phyloP scores from a whole-genome alignment of 108 stramenopile genomes.

The Cyclotella choctawhatcheeana region DNA sequence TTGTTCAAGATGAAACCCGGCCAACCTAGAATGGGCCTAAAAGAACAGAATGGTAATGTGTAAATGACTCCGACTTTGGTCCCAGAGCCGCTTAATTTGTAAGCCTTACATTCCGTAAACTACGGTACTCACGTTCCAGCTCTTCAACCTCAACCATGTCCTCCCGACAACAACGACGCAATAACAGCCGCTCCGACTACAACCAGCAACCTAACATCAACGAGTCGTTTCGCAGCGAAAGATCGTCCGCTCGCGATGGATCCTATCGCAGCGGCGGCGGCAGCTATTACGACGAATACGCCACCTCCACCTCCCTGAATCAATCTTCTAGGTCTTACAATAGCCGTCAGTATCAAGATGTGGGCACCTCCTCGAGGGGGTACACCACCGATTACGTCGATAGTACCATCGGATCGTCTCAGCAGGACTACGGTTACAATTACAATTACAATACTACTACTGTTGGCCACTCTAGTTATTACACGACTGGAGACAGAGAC shows the following conservation, averaged over 20 bases:
- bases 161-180: neutral
- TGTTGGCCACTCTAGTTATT: neutral
- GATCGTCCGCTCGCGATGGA: too few species aligned
- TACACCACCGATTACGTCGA: neutral
- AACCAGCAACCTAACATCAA: neutral
- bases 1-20: too few species aligned
- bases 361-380: neutral
- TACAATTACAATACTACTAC: too few species aligned
- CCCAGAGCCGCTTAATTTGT: too few species aligned
- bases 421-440: neutral
- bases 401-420: constrained; percentile 1
- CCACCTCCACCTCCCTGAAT: neutral
- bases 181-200: neutral
- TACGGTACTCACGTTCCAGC: too few species aligned
- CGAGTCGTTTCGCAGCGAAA: too few species aligned
- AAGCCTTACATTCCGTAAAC: too few species aligned
- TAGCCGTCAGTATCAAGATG: neutral
- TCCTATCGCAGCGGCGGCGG: neutral
- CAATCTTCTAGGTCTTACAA: too few species aligned
- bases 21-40: too few species aligned
- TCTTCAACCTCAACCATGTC: too few species aligned
- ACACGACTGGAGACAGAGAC: neutral
- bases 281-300: neutral
- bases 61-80: too few species aligned
- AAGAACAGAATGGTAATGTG: too few species aligned